These are phyloP conservation scores for Globisporangium spinosum DNA, from an alignment of 352 stramenopile genomes.

Conservation along the genomic window DNA sequence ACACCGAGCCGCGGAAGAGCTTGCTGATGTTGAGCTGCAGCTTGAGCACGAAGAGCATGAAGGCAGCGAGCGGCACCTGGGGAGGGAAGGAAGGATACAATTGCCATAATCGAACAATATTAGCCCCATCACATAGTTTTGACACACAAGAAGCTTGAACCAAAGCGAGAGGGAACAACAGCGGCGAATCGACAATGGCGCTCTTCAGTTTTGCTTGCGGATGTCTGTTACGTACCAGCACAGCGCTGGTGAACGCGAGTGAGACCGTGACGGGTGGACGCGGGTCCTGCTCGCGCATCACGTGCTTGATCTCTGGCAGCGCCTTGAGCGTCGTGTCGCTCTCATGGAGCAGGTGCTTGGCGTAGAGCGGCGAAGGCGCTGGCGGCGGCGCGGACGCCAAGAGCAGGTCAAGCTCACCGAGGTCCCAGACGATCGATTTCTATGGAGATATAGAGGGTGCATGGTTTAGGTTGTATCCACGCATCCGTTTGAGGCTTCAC, in stretches of 20 bases:
- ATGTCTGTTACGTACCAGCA: slow-evolving; percentile 33
- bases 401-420: slow-evolving; percentile 67
- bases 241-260: slow-evolving; percentile 59
- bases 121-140: not conserved
- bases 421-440: slow-evolving; percentile 63
- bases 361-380: slow-evolving; percentile 77
- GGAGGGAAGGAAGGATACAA: not conserved
- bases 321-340: slow-evolving; percentile 85
- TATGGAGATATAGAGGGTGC: slow-evolving; percentile 1
- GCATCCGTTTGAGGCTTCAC: not conserved
- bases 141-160: not conserved
- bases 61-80: slow-evolving; percentile 46
- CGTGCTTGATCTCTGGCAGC: slow-evolving; percentile 84
- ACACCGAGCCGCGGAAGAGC: slow-evolving; percentile 57
- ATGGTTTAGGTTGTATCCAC: not conserved
- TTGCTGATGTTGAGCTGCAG: slow-evolving; percentile 64
- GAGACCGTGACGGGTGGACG: slow-evolving; percentile 65
- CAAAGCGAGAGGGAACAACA: not conserved
- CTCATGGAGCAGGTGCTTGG: slow-evolving; percentile 81
- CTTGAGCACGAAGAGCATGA: slow-evolving; percentile 59
- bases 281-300: slow-evolving; percentile 76
- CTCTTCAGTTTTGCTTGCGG: not conserved
- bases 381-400: slow-evolving; percentile 56
- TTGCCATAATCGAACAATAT: not conserved
- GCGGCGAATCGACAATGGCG: slow-evolving; percentile 6